Evolutionary conservation across 1,284 basidiomycete species (phyloP).

Genomic region (Microbotryum scabiosae): DNA sequence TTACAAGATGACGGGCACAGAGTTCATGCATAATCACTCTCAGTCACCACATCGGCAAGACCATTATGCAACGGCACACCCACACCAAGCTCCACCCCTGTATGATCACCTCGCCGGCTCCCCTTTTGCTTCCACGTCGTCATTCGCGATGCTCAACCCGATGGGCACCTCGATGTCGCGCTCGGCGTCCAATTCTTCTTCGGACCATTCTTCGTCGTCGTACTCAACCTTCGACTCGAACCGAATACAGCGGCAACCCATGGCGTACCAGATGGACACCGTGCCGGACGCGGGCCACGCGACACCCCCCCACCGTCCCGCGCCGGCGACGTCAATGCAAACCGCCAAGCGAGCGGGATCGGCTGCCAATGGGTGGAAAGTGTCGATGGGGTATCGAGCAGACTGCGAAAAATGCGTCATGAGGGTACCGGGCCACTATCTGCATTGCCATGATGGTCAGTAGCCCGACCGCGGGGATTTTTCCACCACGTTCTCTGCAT

Average conservation of each 20-base stretch:
- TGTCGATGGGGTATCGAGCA: slow-evolving; percentile 23
- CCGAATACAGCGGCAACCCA: background rate
- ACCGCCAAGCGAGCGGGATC: background rate
- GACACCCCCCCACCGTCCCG: background rate
- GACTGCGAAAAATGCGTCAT: slow-evolving; percentile 18
- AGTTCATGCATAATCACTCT: background rate
- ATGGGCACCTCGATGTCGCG: slow-evolving; percentile 7
- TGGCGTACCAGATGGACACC: background rate
- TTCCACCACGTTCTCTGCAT: background rate
- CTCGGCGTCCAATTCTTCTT: slow-evolving; percentile 1
- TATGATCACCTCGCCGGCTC: slow-evolving; percentile 22
- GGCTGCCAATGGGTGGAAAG: slow-evolving; percentile 13
- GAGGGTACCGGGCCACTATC: slow-evolving; percentile 17
- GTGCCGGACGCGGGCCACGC: background rate
- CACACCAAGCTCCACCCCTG: slow-evolving; percentile 23
- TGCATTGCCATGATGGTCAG: slow-evolving; percentile 3
- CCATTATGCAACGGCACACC: slow-evolving; percentile 1
- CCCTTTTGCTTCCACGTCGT: background rate
- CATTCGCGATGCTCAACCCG: too few relatives aligned
- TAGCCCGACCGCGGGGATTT: background rate
- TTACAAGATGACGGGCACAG: background rate
- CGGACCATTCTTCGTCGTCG: background rate
- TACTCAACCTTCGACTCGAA: background rate
- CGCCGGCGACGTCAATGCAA: background rate
- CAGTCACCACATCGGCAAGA: background rate